These are phyloP conservation scores for Paragyromitra xinjiangensis DNA, from an alignment of 495 filamentous ascomycete species.

Conservation along the genomic window DNA sequence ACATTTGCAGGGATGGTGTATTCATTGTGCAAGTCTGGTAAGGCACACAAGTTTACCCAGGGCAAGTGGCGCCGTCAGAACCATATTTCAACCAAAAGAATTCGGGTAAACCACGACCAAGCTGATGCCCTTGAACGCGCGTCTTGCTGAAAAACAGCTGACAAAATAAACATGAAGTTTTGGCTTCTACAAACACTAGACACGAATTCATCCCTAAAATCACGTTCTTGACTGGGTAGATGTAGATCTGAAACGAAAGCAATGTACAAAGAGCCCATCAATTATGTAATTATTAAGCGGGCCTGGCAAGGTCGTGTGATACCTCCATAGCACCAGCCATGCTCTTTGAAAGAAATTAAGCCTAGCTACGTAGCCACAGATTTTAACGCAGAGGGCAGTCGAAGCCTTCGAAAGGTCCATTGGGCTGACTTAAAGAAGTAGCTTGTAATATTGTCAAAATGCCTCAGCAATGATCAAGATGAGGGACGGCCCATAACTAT, in stretches of 20 bases:
- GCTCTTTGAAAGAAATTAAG: no score
- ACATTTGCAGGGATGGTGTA: not conserved
- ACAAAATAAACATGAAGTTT: not conserved
- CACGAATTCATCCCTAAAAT: no score
- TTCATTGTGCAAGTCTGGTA: not conserved
- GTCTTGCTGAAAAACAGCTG: not conserved
- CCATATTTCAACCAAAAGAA: constrained; percentile 33
- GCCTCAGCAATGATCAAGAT: not conserved
- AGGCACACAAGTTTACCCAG: not conserved
- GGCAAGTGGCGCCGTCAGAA: constrained; percentile 17
- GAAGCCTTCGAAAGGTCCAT: not conserved
- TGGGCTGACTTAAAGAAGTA: not conserved
- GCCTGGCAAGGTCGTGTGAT: no score
- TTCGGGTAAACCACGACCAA: not conserved
- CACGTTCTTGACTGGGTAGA: no score
- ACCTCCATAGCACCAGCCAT: no score
- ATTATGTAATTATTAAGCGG: no score
- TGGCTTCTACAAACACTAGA: not conserved
- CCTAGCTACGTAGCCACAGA: no score
- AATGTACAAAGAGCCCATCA: no score
- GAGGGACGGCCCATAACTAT: not conserved
- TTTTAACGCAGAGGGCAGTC: no score
- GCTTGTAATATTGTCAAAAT: not conserved
- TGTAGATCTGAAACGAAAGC: no score
- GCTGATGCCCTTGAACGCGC: not conserved